Evolutionary conservation across 1,284 basidiomycete species (phyloP), one percentile per base, ranked within the genome.

Genomic region (Ceratobasidium sp.): DNA sequence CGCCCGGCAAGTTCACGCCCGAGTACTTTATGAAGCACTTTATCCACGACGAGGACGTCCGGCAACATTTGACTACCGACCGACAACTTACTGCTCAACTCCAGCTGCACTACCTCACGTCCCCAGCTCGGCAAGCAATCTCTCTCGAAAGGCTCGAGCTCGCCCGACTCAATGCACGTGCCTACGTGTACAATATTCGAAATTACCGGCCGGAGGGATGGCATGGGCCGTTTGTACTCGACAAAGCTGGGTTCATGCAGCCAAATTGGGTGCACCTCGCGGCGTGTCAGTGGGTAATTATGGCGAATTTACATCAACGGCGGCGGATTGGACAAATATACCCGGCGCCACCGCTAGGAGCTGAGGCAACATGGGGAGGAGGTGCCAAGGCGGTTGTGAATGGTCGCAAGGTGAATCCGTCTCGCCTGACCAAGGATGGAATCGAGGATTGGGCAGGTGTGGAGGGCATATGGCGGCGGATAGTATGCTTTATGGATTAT

Each of bases 401-500:
- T 33, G 64, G 39, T 39, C 53, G 45, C 20, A 75, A 77, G 47
- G 63, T n/a, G 26, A 75, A 67, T 31, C 54, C 51, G 33, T 67
- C 64, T 20, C 69, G 69, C n/a, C 35, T 75, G 13, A 75, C 45
- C 20, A 51, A 68, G 73, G 47, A 73, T 4, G 54, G 75, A 26
- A 49, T 66, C 42, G 54, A 68, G 13, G 78, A 79, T 49, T 79
- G 78, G 78, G 78, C 78, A 31, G 78, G 78, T 3, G 78, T 79
- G n/a, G 77, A 79, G 49, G 78, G 78, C 1, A 64, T 58, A 15
- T 79, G 78, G 78, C 73, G 69, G 35, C 28, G 78, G 31, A 58
- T 79, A 28, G 68, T 79, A n/a, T 76, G 78, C 56, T 79, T 79
- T 35, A 76, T 77, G 77, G 77, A 79, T 64, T 79, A 79, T 65